Evolutionary conservation across 2,329 filamentous ascomycete genomes (phyloP).

Genomic region (Metarhizium sp.): DNA sequence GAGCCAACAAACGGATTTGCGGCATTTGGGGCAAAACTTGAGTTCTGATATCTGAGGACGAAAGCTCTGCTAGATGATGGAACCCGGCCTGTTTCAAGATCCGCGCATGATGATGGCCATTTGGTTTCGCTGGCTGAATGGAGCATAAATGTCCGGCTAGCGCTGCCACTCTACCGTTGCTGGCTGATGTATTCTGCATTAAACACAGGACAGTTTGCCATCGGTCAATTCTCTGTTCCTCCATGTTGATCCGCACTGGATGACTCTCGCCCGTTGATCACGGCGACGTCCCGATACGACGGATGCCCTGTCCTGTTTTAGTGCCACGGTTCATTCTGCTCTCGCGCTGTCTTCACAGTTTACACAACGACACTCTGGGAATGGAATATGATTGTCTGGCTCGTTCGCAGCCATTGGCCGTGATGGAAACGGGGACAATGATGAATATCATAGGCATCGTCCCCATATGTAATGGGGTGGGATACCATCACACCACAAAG

Average conservation of each 20-base stretch:
- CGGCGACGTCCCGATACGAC: neutral
- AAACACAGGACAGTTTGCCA: neutral
- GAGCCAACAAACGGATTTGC: neutral
- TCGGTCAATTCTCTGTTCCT: neutral
- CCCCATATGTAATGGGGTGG: too few species aligned
- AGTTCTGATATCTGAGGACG: neutral
- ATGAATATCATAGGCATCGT: too few species aligned
- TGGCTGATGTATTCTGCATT: neutral
- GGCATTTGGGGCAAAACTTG: neutral
- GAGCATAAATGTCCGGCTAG: slow-evolving; percentile 1
- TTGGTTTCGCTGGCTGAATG: neutral
- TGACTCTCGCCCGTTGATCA: neutral
- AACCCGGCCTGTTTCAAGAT: slow-evolving; percentile 6
- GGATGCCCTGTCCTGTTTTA: neutral
- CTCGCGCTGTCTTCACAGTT: neutral
- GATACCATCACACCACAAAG: too few species aligned
- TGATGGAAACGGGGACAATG: too few species aligned
- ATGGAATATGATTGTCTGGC: too few species aligned
- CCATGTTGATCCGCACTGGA: neutral
- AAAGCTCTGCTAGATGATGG: neutral
- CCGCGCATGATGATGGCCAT: neutral
- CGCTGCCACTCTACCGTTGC: neutral
- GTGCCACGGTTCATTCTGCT: neutral
- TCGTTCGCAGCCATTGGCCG: too few species aligned
- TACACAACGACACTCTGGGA: too few species aligned